phyloP scores from a whole-genome alignment of 2,329 filamentous ascomycete species.

The Cordyceps cateniannulata region DNA sequence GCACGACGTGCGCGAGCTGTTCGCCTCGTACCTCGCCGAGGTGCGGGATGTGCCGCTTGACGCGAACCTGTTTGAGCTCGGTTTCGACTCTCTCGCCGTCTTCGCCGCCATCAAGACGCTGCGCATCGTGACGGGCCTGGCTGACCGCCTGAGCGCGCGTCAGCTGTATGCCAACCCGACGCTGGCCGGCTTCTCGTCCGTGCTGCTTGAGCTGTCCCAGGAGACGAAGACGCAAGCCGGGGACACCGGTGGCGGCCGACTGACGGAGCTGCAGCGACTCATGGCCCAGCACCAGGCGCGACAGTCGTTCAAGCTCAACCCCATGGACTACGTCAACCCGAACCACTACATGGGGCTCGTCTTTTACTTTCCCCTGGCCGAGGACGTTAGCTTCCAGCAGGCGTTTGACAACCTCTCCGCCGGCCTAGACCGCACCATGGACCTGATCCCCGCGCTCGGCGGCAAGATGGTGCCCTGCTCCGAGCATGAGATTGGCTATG shows the following conservation, averaged over 20 bases:
- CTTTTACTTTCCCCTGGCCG: constrained; percentile 28
- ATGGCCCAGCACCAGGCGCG: constrained; percentile 20
- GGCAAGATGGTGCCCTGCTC: constrained; percentile 28
- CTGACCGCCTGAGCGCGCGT: constrained; percentile 25
- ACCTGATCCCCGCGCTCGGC: constrained; percentile 29
- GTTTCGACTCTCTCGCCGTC: constrained; percentile 27
- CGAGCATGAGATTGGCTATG: constrained; percentile 21
- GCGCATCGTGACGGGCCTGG: constrained; percentile 22
- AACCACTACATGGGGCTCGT: constrained; percentile 26
- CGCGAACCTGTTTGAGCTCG: constrained; percentile 22
- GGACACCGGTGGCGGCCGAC: constrained; percentile 10
- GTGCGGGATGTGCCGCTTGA: constrained; percentile 16
- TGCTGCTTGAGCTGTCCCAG: constrained; percentile 17
- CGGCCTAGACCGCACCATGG: constrained; percentile 28
- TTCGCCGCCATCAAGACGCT: constrained; percentile 26
- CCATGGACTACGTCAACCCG: constrained; percentile 27
- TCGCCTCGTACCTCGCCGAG: constrained; percentile 17
- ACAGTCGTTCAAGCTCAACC: constrained; percentile 23
- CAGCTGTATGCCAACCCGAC: constrained; percentile 30
- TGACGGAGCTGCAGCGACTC: constrained; percentile 12
- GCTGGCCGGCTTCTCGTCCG: constrained; percentile 20
- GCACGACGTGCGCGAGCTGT: constrained; percentile 15
- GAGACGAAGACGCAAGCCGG: constrained; percentile 22
- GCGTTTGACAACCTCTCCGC: constrained; percentile 26
- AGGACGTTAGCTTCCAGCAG: constrained; percentile 21